Base-by-base conservation (phyloP, 495 filamentous ascomycete species). In the Podospora bellae-mahoneyi region DNA sequence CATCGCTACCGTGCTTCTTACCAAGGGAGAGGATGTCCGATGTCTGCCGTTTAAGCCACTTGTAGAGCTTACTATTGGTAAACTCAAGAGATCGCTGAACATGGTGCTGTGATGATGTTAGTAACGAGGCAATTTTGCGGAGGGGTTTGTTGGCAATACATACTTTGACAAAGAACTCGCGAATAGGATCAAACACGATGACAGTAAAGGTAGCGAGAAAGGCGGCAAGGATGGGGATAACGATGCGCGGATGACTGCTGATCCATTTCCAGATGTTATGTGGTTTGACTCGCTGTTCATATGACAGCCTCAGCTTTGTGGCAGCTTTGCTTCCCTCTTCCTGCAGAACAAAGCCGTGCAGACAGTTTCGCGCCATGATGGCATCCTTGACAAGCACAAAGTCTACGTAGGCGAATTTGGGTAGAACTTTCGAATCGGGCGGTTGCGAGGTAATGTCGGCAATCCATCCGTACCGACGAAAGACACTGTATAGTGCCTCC, bases 211-310 rank as follows among this genome's bases (percentile, higher is more conserved):
- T 86, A 0, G 93, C 92, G 34, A 96, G 68, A 18, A 97, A 72
- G 9, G 92, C 94, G 9, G 91, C 92, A 5, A 97, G 32, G 0
- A 88, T 75, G 5, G 96, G 94, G 61, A 99, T 91, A 48, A 96
- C 90, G 32, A 97, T 90, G 28, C 92, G 83, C 3, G 96, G 96
- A 74, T 99, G 96, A 71, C 80, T 91, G n/a, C 92, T 76, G 20
- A 98, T 71, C 94, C 94, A 98, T 68, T 97, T 91, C 79, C 89
- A 88, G 67, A 96, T 87, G 80, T 88, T 90, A 68, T 92, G 90
- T 3, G 85, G 74, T 72, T 92, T 92, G 60, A 88, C 83, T 63
- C 88, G 89, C 67, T 89, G 86, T 74, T 96, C 90, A 71, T 96
- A 99, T 0, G 89, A 89, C 26, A 98, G 83, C 60, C 90, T 89